These are phyloP conservation scores for Exophiala alcalophila DNA, from an alignment of 2,329 filamentous ascomycete genomes.

Conservation along the genomic window DNA sequence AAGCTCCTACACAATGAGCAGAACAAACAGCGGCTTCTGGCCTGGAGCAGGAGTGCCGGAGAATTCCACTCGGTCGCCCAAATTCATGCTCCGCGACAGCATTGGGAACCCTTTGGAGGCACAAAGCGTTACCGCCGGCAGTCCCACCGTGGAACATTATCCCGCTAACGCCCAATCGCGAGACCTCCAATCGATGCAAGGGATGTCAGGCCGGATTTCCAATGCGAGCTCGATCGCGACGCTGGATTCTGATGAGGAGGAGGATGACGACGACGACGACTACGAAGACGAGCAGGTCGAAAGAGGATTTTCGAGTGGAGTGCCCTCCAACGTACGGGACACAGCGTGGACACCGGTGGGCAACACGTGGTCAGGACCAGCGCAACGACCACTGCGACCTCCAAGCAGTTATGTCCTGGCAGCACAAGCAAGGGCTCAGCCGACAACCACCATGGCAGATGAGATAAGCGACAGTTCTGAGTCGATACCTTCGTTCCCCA, in stretches of 20 bases:
- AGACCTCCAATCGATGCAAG: conserved; percentile 38
- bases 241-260: conserved; percentile 37
- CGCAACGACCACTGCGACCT: conserved; percentile 35
- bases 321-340: conserved; percentile 32
- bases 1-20: conserved; percentile 15
- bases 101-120: conserved; percentile 37
- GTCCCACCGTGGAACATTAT: conserved; percentile 42
- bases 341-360: conserved; percentile 31
- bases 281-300: conserved; percentile 31
- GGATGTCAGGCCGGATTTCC: conserved; percentile 44
- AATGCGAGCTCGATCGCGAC: conserved; percentile 43
- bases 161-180: conserved; percentile 32
- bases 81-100: conserved; percentile 33
- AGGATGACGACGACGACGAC: conserved; percentile 33
- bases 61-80: conserved; percentile 37
- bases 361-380: conserved; percentile 30
- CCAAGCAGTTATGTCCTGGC: conserved; percentile 43
- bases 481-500: conserved; percentile 29
- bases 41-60: conserved; percentile 37
- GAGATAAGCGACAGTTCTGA: conserved; percentile 17
- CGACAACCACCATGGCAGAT: conserved; percentile 17
- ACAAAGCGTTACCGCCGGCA: conserved; percentile 42
- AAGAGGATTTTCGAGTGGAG: conserved; percentile 33
- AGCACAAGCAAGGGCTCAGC: conserved; percentile 20
- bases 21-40: conserved; percentile 39